These are phyloP conservation scores for Stephania cephalantha DNA, from an alignment of 164 flowering plant species.

Conservation along the genomic window DNA sequence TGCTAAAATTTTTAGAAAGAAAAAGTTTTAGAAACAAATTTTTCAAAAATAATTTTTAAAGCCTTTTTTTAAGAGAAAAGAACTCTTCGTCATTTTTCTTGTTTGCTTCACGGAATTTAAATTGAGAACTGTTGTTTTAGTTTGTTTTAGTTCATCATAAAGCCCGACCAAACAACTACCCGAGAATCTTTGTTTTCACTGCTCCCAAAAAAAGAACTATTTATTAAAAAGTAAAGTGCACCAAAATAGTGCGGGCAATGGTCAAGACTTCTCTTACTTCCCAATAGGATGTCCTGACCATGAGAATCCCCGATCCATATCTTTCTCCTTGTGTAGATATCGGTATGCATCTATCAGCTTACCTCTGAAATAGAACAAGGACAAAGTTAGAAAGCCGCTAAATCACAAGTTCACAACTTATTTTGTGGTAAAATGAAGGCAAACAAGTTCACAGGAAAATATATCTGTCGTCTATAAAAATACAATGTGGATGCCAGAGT, in stretches of 20 bases:
- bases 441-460: not conserved
- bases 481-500: not conserved
- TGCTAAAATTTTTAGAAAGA: no score
- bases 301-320: constrained; percentile 83
- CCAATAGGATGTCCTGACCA: constrained; percentile 98
- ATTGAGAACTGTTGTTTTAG: no score
- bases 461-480: not conserved
- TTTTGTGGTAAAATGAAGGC: not conserved
- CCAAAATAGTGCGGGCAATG: not conserved
- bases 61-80: no score
- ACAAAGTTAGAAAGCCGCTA: not conserved
- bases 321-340: constrained; percentile 68
- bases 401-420: not conserved
- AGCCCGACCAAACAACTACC: no score
- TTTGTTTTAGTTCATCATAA: no score
- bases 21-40: no score
- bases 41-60: no score
- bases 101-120: no score
- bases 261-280: constrained; percentile 43
- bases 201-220: not conserved
- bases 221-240: not conserved
- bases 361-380: constrained; percentile 47
- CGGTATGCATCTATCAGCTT: constrained; percentile 88
- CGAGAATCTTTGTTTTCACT: no score
- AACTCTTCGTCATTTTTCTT: no score